phyloP scores from a whole-genome alignment of 2,329 filamentous ascomycete genomes.

The Lachnellula cervina region DNA sequence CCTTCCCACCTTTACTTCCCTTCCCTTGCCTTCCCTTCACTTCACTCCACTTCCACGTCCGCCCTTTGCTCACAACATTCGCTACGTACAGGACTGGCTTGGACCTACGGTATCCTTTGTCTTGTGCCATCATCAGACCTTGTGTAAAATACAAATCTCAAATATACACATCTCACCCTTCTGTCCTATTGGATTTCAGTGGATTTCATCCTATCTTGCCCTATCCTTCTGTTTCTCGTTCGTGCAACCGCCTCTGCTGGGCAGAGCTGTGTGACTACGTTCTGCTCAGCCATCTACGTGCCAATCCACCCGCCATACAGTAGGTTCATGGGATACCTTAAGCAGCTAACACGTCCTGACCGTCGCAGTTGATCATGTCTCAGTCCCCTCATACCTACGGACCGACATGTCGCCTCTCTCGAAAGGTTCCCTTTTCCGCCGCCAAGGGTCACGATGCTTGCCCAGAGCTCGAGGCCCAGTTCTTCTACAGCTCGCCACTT shows the following conservation, averaged over 20 bases:
- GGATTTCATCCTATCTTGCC: neutral
- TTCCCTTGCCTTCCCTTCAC: no score
- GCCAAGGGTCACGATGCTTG: constrained; percentile 37
- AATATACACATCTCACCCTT: no score
- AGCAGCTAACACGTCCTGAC: neutral
- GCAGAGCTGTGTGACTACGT: constrained; percentile 4
- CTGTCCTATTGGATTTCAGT: no score
- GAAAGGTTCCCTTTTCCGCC: constrained; percentile 11
- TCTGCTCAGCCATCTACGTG: constrained; percentile 2
- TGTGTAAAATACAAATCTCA: no score
- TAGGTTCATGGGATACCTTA: neutral
- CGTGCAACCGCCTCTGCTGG: constrained; percentile 12
- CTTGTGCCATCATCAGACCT: no score
- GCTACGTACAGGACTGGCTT: no score
- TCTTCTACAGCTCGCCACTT: constrained; percentile 78
- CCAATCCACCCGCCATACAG: neutral
- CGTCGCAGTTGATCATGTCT: constrained; percentile 24
- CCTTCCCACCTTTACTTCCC: no score
- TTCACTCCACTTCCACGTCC: no score
- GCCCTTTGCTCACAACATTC: no score
- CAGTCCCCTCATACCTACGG: constrained; percentile 29
- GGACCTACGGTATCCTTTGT: no score
- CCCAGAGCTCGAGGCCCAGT: constrained; percentile 64
- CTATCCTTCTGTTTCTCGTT: constrained; percentile 2
- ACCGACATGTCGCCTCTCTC: constrained; percentile 28